These are phyloP conservation scores for Penicillium ucsense DNA, from an alignment of 495 filamentous ascomycete genomes.

Conservation along the genomic window DNA sequence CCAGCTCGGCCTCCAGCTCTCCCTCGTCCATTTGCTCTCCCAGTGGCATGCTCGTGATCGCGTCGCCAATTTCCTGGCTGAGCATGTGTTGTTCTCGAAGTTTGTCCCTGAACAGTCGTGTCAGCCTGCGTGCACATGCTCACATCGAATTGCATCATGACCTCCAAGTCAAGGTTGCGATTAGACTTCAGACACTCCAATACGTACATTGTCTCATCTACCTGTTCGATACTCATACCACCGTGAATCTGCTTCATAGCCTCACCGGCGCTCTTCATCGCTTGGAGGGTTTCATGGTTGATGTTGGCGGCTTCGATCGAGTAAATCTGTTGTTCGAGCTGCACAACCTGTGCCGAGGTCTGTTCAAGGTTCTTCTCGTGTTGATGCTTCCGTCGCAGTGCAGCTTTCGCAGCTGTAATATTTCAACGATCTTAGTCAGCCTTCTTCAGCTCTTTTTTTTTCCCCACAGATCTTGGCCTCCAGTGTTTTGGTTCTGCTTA, in stretches of 20 bases:
- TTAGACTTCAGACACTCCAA: background rate
- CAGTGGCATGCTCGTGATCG: constrained; percentile 63
- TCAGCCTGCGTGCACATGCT: background rate
- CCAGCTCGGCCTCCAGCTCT: constrained; percentile 73
- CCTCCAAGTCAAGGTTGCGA: background rate
- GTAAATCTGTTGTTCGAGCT: constrained; percentile 91
- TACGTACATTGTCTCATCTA: constrained; percentile 90
- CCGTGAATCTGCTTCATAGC: constrained; percentile 92
- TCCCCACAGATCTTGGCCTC: background rate
- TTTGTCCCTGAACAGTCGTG: constrained; percentile 56
- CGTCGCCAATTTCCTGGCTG: constrained; percentile 81
- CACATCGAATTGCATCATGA: background rate
- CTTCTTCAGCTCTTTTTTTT: background rate
- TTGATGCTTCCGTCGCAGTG: constrained; percentile 89
- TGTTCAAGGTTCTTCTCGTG: constrained; percentile 86
- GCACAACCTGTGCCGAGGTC: constrained; percentile 78
- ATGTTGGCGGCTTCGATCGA: constrained; percentile 97
- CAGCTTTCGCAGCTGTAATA: constrained; percentile 69
- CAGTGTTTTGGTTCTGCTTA: background rate
- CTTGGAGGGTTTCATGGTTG: constrained; percentile 89
- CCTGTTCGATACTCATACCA: constrained; percentile 81
- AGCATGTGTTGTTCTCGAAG: constrained; percentile 86
- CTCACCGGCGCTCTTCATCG: constrained; percentile 79
- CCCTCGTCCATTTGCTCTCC: constrained; percentile 72
- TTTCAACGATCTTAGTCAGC: background rate